Conservation (phyloP, 148 eudicot genomes). For the Camellia japonica region DNA sequence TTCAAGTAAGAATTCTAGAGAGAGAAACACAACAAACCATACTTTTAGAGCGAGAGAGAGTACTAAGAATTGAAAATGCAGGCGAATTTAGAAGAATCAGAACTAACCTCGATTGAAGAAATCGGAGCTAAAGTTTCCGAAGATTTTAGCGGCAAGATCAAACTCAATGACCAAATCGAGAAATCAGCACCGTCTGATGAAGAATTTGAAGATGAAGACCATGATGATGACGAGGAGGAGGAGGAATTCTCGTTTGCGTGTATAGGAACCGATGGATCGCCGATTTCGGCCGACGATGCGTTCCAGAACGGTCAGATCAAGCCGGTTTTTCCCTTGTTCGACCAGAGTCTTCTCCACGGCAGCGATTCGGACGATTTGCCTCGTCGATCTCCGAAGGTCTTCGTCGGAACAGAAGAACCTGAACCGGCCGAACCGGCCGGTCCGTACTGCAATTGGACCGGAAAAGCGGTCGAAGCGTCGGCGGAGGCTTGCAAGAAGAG, state of each 20-base stretch:
- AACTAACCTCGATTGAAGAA: not conserved
- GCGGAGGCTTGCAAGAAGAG: slow-evolving; percentile 68
- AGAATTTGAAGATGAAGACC: slow-evolving; percentile 3
- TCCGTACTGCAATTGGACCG: slow-evolving; percentile 46
- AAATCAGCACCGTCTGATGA: not conserved
- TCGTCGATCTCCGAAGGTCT: slow-evolving; percentile 43
- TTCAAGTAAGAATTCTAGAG: not conserved
- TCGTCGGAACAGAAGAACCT: slow-evolving; percentile 33
- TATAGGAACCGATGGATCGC: slow-evolving; percentile 21
- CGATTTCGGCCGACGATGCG: slow-evolving; percentile 55
- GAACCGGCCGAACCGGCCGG: slow-evolving; percentile 27
- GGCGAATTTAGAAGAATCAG: not conserved
- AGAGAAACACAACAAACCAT: not conserved
- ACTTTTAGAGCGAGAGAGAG: not conserved
- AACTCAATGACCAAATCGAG: not conserved
- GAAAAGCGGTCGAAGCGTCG: slow-evolving; percentile 25
- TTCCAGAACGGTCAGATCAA: slow-evolving; percentile 65
- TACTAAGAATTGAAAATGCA: not conserved
- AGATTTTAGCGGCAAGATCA: not conserved
- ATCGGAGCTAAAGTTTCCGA: not conserved
- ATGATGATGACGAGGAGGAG: slow-evolving; percentile 21
- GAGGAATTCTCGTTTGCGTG: slow-evolving; percentile 45
- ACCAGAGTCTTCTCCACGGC: slow-evolving; percentile 19
- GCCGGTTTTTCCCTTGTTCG: slow-evolving; percentile 46
- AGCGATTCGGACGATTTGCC: slow-evolving; percentile 12